Percentiles rank a stretch among this genome's conserved stretches.
Evolutionary conservation across 2,329 filamentous ascomycete species (phyloP).

Genomic region (Diaporthe aspalathi): DNA sequence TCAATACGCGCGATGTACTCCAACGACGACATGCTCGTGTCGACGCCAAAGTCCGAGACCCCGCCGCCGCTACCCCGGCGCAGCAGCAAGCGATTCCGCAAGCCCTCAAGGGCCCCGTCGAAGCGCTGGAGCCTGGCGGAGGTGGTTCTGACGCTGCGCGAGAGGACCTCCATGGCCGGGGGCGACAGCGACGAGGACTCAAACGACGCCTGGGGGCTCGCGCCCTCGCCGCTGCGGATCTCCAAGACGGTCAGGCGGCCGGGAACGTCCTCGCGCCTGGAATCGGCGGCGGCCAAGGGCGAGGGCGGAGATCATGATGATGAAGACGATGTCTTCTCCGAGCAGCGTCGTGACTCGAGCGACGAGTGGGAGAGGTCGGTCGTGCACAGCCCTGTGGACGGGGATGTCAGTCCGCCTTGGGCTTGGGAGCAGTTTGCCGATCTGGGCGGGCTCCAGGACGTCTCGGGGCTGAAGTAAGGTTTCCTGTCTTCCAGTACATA

Average conservation of each 20-base stretch:
- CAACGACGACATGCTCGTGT: slow-evolving; percentile 36
- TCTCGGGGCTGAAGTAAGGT: slow-evolving; percentile 7
- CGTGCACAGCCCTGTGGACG: slow-evolving; percentile 18
- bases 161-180: not conserved
- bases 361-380: slow-evolving; percentile 33
- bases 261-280: not conserved
- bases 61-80: slow-evolving; percentile 36
- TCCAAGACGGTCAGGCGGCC: not conserved
- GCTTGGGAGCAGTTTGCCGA: slow-evolving; percentile 39
- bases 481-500: not conserved
- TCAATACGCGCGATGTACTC: slow-evolving; percentile 31
- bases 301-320: not conserved
- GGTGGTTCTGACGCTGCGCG: slow-evolving; percentile 27
- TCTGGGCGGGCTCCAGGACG: slow-evolving; percentile 36
- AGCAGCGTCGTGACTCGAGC: slow-evolving; percentile 8
- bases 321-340: not conserved
- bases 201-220: slow-evolving; percentile 1
- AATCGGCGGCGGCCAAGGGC: not conserved
- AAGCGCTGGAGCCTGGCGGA: slow-evolving; percentile 38
- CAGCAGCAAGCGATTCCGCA: slow-evolving; percentile 34
- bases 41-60: not conserved
- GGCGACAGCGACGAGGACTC: slow-evolving; percentile 10
- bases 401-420: slow-evolving; percentile 33
- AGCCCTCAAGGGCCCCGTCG: not conserved
- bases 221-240: slow-evolving; percentile 34